Evolutionary conservation across 2,329 filamentous ascomycete species (phyloP), one percentile per base, ranked within the genome.

Genomic region (Alternaria dauci): DNA sequence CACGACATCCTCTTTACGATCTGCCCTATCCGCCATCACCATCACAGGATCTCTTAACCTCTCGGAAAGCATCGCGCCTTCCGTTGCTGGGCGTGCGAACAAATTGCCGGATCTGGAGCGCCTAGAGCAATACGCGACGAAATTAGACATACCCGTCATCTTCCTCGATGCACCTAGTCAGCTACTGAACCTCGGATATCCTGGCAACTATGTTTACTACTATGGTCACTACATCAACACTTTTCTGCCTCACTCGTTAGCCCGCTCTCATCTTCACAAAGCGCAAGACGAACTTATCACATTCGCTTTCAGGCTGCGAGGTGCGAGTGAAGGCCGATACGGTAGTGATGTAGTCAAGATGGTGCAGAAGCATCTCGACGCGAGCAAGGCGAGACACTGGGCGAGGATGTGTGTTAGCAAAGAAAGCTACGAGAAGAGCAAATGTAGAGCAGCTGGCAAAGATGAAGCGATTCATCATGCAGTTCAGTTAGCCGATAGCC

Each of bases 141-240:
- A 62, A 30, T 61, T 78, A 14, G 16, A 52, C 25, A 71, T 77
- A 4, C 66, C 70, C 5, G 66, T 75, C 8, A 55, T 73, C 28
- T 75, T 77, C 53, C 69, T 77, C 36, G 73, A 76, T 55, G 61
- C 67, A 8, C 28, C 52, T 8, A 62, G 63, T 9, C 72, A 74
- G 36, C 47, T 68, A 8, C 66, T 78, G 30, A 58, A 52, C 1
- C 65, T 57, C 56, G 57, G 65, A 8, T 65, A 72, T 30, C 61
- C 75, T 1, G 63, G 61, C 2, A 70, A 61, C 0, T 77, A 77
- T 57, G 71, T 77, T 63, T 75, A 69, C 65, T 77, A 70, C 55
- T 74, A 66, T 60, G 70, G 64, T 2, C 75, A 71, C 65, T 77
- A 77, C 66, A 66, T 74, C 52, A 63, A 71, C 62, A 70, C 69